Conservation (phyloP, 805 yeast genomes). For the Kuraishia hungarica region DNA sequence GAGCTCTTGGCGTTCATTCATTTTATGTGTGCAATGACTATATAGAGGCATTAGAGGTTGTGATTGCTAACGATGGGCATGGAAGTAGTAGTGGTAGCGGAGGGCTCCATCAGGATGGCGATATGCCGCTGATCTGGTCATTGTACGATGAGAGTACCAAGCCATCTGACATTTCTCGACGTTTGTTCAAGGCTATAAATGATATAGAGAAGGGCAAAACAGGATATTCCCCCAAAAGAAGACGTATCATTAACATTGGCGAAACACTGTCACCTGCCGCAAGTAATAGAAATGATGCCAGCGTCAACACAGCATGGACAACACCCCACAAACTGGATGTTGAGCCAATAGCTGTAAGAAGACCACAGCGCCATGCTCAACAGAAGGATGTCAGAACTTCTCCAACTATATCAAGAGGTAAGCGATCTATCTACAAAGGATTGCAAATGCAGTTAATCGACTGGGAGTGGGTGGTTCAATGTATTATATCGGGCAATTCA, state of each 20-base stretch:
- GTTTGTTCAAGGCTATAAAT: not conserved
- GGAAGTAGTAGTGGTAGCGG: not conserved
- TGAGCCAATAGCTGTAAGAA: not conserved
- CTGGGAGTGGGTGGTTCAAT: constrained; percentile 67
- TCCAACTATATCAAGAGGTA: not conserved
- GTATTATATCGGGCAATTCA: constrained; percentile 28
- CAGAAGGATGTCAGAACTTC: not conserved
- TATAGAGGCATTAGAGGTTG: not conserved
- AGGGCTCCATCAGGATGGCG: not conserved
- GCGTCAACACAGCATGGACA: no score
- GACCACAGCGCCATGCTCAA: not conserved
- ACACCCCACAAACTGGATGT: not conserved
- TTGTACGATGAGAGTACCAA: not conserved
- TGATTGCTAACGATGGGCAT: not conserved
- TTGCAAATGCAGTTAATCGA: constrained; percentile 25
- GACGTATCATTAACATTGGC: not conserved
- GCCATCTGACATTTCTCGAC: not conserved
- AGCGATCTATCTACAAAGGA: not conserved
- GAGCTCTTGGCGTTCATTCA: not conserved
- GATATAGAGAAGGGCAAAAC: not conserved
- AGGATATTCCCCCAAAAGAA: not conserved
- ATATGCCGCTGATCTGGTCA: not conserved
- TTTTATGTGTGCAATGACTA: not conserved
- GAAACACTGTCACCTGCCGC: no score
- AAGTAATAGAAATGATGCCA: no score